These are phyloP conservation scores for Bacidia rubella DNA, from an alignment of 495 filamentous ascomycete genomes.

Conservation along the genomic window DNA sequence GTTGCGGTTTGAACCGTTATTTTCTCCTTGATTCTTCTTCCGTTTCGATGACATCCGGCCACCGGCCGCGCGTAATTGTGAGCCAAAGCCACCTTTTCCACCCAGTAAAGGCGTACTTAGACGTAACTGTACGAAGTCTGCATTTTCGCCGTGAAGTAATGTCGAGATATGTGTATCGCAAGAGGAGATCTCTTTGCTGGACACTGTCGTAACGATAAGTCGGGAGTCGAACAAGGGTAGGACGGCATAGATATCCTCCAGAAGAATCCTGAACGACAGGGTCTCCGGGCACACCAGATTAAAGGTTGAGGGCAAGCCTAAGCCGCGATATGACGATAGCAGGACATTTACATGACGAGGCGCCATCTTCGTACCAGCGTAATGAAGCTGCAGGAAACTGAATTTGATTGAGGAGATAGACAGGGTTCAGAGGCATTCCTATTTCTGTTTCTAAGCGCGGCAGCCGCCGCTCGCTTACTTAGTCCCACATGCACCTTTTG, in stretches of 20 bases:
- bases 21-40: slow-evolving; percentile 72
- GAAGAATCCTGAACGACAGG: slow-evolving; percentile 53
- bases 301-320: slow-evolving; percentile 66
- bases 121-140: slow-evolving; percentile 66
- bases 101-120: slow-evolving; percentile 63
- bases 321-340: slow-evolving; percentile 68
- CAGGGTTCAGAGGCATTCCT: too few species aligned
- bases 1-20: slow-evolving; percentile 79
- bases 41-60: slow-evolving; percentile 93
- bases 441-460: not conserved
- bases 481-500: not conserved
- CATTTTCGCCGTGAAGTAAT: slow-evolving; percentile 38
- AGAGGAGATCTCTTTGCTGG: slow-evolving; percentile 51
- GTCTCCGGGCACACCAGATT: slow-evolving; percentile 40
- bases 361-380: not conserved
- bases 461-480: not conserved
- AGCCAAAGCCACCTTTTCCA: slow-evolving; percentile 95
- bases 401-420: too few species aligned
- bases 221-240: slow-evolving; percentile 41
- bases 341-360: slow-evolving; percentile 53
- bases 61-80: slow-evolving; percentile 88
- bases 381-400: too few species aligned
- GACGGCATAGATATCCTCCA: slow-evolving; percentile 43
- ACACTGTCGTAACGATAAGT: slow-evolving; percentile 69
- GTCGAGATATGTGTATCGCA: slow-evolving; percentile 29